Evolutionary conservation across 2,329 filamentous ascomycete genomes (phyloP).

Genomic region (Neofusicoccum parvum): DNA sequence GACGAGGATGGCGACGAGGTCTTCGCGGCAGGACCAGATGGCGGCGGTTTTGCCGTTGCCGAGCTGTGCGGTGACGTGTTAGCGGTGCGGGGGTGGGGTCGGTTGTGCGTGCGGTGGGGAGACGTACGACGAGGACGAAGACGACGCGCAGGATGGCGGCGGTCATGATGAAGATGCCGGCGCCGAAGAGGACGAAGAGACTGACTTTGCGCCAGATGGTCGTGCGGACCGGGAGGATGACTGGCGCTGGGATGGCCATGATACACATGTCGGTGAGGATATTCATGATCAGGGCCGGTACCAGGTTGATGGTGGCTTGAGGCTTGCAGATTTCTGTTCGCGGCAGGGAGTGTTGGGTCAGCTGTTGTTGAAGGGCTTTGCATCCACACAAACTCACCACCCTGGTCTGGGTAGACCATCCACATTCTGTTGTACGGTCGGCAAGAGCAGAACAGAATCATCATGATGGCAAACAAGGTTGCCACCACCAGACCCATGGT

Average conservation of each 20-base stretch:
- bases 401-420: slow-evolving; percentile 43
- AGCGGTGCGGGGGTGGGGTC: neutral
- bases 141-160: slow-evolving; percentile 31
- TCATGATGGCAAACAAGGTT: slow-evolving; percentile 31
- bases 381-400: slow-evolving; percentile 30
- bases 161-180: slow-evolving; percentile 40
- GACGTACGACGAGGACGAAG: slow-evolving; percentile 35
- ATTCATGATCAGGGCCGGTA: slow-evolving; percentile 38
- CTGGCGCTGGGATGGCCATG: slow-evolving; percentile 40
- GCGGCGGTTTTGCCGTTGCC: slow-evolving; percentile 29
- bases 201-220: slow-evolving; percentile 34
- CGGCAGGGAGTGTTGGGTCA: neutral
- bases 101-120: neutral
- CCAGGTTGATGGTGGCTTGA: slow-evolving; percentile 36
- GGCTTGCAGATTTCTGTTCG: slow-evolving; percentile 34
- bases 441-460: slow-evolving; percentile 50
- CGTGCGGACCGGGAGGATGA: slow-evolving; percentile 33
- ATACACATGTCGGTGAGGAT: slow-evolving; percentile 40
- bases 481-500: slow-evolving; percentile 34
- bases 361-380: too few relatives aligned
- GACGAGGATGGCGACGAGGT: slow-evolving; percentile 42
- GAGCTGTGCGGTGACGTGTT: slow-evolving; percentile 12
- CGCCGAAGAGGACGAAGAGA: slow-evolving; percentile 36
- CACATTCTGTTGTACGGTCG: slow-evolving; percentile 45
- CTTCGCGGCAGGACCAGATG: slow-evolving; percentile 45